phyloP scores from a whole-genome alignment of 371 early-diverging fungal species.

The Circinella minor region DNA sequence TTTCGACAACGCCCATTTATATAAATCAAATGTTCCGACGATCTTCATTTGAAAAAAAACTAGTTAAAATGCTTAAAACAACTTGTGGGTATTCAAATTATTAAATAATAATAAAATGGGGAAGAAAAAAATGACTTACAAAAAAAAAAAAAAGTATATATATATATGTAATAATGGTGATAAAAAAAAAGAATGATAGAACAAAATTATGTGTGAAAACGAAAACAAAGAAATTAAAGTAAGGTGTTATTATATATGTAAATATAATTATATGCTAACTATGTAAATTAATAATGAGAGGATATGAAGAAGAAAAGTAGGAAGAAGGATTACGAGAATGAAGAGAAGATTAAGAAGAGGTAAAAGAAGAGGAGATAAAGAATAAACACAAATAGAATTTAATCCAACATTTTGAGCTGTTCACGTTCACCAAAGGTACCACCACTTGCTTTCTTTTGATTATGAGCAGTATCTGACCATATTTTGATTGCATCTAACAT shows the following conservation, averaged over 20 bases:
- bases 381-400: neutral
- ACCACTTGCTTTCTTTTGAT: constrained; percentile 35
- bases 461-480: constrained; percentile 27
- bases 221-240: too few relatives aligned
- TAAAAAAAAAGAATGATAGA: too few relatives aligned
- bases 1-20: neutral
- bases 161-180: neutral
- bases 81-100: constrained; percentile 9
- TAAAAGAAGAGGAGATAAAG: too few relatives aligned
- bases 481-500: constrained; percentile 51
- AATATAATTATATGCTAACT: neutral
- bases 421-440: constrained; percentile 41
- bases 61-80: neutral
- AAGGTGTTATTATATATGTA: too few relatives aligned
- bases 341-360: too few relatives aligned
- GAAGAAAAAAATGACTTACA: neutral
- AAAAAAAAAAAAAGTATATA: neutral
- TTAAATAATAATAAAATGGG: too few relatives aligned
- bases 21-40: neutral
- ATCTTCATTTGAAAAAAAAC: neutral
- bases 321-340: too few relatives aligned
- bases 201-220: neutral
- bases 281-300: too few relatives aligned
- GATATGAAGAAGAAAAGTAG: too few relatives aligned
- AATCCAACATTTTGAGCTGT: constrained; percentile 26